Conservation (phyloP, 1,139 yeast species). For the Geotrichum europaeum region DNA sequence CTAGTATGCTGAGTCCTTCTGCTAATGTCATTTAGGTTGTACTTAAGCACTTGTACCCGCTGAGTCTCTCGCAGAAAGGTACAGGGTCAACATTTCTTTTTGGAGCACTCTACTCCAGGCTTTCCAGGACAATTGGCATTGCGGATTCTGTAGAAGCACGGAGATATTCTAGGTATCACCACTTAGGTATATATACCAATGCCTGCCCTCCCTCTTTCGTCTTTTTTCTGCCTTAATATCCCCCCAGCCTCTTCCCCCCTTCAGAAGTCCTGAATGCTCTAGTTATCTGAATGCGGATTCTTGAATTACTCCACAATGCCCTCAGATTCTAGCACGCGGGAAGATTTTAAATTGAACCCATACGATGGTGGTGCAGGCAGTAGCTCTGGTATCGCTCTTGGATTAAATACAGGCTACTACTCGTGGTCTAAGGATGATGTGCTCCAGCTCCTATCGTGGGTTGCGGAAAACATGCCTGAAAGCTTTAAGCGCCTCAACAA, state of each 20-base stretch:
- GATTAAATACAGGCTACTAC: conserved; percentile 7
- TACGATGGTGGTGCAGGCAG: not conserved
- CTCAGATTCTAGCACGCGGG: conserved; percentile 1
- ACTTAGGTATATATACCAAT: not conserved
- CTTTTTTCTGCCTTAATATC: not conserved
- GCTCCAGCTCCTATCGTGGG: conserved; percentile 4
- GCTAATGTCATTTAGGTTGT: not conserved
- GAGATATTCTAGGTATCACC: not conserved
- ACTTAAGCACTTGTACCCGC: not conserved
- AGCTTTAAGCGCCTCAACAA: conserved; percentile 13
- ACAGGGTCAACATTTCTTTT: not conserved
- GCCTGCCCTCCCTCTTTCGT: not conserved
- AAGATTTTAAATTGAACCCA: not conserved
- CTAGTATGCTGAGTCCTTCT: not conserved
- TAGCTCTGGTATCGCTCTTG: not conserved
- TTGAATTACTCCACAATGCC: not conserved
- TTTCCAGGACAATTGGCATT: not conserved
- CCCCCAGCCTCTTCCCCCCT: not conserved
- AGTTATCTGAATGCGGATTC: not conserved
- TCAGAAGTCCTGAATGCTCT: not conserved
- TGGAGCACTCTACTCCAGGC: not conserved
- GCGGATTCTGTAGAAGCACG: not conserved
- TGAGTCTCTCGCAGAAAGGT: not conserved
- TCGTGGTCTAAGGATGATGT: conserved; percentile 14
- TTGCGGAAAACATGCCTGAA: conserved; percentile 10